Evolutionary conservation across 176 grass and related monocot genomes (phyloP), one percentile per base, ranked within the genome.

Genomic region (Aegilops longissima): DNA sequence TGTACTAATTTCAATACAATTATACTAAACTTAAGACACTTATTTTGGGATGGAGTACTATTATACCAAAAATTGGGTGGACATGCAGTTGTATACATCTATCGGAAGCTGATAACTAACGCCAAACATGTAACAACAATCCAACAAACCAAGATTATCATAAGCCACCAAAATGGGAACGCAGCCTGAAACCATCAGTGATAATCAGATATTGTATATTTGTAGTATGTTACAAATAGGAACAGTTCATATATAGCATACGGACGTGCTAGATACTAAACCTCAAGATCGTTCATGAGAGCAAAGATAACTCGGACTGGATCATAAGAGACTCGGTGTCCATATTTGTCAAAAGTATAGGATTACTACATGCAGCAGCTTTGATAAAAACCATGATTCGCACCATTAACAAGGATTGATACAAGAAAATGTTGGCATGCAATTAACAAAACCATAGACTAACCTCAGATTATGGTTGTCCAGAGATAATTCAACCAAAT

Each of bases 381-480:
- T 11, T 73, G 11, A 63, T 16, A 52, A 83, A 29, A 29, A 71
- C 12, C 40, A 18, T 14, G 24, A 63, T 5, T 68, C 39, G 16
- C 62, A 71, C 29, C 10, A 31, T 17, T 13, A 35, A 76, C 21
- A 82, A 27, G 27, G 25, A 85, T 36, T 52, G 21, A 24, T 21
- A 9, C 10, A 66, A 38, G 27, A 42, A 84, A 81, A 86, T 18
- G 16, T 35, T 33, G 24, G 24, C 29, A 76, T 45, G 65, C 34
- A 25, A 63, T 73, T 16, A 61, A 59, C 69, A 77, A 63, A 81
- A 81, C n/a, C 62, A 84, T 63, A 76, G 14, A 24, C 82, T 76
- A 77, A 45, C 61, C 45, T 87, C 38, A 12, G 16, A 68, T 84
- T 51, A 70, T 74, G 29, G 66, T 11, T 17, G 68, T 84, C 21